phyloP scores from a whole-genome alignment of 257 asterid genomes.

The Misopates orontium region DNA sequence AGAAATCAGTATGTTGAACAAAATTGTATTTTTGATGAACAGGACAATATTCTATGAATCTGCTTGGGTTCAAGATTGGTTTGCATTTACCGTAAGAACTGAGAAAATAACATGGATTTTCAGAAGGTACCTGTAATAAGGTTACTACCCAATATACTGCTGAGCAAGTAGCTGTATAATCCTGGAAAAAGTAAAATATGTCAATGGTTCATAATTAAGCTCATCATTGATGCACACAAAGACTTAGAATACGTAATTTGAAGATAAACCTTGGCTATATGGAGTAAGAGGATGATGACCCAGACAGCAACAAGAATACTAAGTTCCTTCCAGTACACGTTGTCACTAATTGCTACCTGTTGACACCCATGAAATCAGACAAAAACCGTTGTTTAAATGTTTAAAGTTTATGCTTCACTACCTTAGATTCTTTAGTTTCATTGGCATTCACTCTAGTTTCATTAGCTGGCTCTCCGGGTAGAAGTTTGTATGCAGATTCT shows the following conservation, averaged over 20 bases:
- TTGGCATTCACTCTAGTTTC: slow-evolving; percentile 31
- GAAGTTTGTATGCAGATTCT: slow-evolving; percentile 46
- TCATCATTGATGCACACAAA: slow-evolving; percentile 1
- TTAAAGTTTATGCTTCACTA: slow-evolving; percentile 20
- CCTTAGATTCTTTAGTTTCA: slow-evolving; percentile 38
- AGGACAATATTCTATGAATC: too few species aligned
- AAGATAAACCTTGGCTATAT: slow-evolving; percentile 47
- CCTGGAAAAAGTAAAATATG: slow-evolving; percentile 33
- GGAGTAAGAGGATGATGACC: slow-evolving; percentile 49
- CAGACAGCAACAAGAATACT: slow-evolving; percentile 49
- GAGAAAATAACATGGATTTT: not conserved
- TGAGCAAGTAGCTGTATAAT: slow-evolving; percentile 47
- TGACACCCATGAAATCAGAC: slow-evolving; percentile 16
- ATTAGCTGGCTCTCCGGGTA: slow-evolving; percentile 41
- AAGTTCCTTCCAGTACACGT: slow-evolving; percentile 52
- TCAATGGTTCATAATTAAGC: slow-evolving; percentile 10
- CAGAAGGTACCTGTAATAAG: slow-evolving; percentile 45
- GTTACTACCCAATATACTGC: slow-evolving; percentile 48
- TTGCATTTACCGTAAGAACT: too few species aligned
- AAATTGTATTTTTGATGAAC: not conserved
- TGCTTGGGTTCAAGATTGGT: too few species aligned
- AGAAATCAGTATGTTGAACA: not conserved
- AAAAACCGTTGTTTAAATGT: not conserved
- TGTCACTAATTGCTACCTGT: slow-evolving; percentile 45
- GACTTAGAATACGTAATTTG: not conserved